Base-by-base conservation (phyloP, 495 filamentous ascomycete genomes). In the Letharia lupina region DNA sequence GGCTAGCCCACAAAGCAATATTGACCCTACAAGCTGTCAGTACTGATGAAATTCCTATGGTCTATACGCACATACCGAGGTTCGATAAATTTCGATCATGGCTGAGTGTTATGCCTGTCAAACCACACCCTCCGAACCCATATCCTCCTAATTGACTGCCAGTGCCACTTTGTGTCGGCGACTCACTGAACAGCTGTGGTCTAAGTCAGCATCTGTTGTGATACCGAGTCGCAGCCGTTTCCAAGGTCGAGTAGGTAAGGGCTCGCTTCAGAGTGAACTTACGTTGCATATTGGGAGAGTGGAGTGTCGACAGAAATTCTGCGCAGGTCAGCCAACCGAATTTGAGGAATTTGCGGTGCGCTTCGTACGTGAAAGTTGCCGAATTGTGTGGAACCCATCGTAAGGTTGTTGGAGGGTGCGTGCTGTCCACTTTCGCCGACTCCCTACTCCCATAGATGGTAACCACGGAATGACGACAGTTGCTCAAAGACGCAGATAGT, bases 221-320 rank as follows among this genome's bases (percentile, higher is more conserved):
- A 37, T 23, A 50, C 42, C 31, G 42, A 28, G 61, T 35, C 61
- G 44, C 33, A 54, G 23, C n/a, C 45, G 4, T 12, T 33, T 41
- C 44, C 12, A 37, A 54, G 60, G 16, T 39, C 6, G 33, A 47
- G 54, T 3, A 39, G 8, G 59, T 23, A 31, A 4, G 20, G 60
- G 13, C 10, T 41, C 33, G 15, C 41, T 33, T n/a, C 42, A 35
- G 37, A 62, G 16, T 50, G 64, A 52, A 87, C 93, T 68, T 84
- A 98, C 93, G 84, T 96, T 96, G 85, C 93, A 97, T 69, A 96
- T 85, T 68, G 94, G 94, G 73, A 99, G 82, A 68, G 93, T 97
- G 68, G 92, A 92, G 80, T 96, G 91, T 72, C 89, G 89, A 86
- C 94, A 99, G 75, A 99, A 96, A 78, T 94, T 80, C 90, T 96